phyloP scores from a whole-genome alignment of 352 stramenopile species.

The Phytophthora sp. region DNA sequence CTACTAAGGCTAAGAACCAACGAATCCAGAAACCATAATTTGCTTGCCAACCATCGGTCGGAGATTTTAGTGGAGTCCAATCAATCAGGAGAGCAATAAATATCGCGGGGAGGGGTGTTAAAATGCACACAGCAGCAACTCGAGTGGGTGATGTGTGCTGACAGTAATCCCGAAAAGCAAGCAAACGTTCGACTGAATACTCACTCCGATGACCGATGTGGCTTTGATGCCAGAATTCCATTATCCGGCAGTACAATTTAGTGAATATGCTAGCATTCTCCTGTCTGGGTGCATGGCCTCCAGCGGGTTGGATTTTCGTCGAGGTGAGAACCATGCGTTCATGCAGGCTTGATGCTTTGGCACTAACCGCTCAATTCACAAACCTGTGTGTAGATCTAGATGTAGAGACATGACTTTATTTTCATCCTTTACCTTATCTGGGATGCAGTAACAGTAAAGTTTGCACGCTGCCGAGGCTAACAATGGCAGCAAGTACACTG shows the following conservation, averaged over 20 bases:
- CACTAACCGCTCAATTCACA: no score
- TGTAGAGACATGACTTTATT: no score
- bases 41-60: conserved; percentile 6
- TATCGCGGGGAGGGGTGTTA: conserved; percentile 17
- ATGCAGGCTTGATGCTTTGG: no score
- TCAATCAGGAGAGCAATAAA: conserved; percentile 13
- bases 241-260: background rate
- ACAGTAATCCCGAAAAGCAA: conserved; percentile 10
- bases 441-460: no score
- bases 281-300: background rate
- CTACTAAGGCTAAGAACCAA: conserved; percentile 2
- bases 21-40: conserved; percentile 32
- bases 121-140: conserved; percentile 2
- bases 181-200: conserved; percentile 10
- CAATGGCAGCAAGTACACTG: no score
- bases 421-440: no score
- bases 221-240: background rate
- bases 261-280: no score
- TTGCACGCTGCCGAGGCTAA: no score
- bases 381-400: no score
- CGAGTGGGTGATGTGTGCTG: background rate
- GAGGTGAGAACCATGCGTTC: no score
- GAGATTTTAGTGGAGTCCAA: conserved; percentile 19
- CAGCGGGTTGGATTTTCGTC: no score
- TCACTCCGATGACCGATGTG: conserved; percentile 18